A percentile compares a stretch with the other conserved stretches of the same genome.
Evolutionary conservation across 2,329 filamentous ascomycete genomes (phyloP).

Genomic region (Claviceps pazoutovae): DNA sequence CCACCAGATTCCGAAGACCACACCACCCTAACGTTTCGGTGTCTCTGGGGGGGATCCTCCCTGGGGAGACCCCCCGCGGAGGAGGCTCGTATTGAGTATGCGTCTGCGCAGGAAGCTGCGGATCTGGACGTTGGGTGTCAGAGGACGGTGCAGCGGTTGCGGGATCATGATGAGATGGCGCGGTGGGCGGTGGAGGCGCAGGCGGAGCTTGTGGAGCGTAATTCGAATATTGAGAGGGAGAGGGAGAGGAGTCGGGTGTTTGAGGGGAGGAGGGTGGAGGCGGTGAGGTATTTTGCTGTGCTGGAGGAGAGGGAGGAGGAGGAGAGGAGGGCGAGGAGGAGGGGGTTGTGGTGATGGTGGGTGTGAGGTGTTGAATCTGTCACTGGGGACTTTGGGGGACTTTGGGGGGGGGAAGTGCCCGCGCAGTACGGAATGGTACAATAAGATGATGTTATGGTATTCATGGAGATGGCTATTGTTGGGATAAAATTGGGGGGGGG

Average conservation of each 20-base stretch:
- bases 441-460: no score
- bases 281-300: slow-evolving; percentile 25
- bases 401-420: no score
- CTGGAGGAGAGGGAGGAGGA: slow-evolving; percentile 8
- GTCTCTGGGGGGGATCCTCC: slow-evolving; percentile 43
- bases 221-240: slow-evolving; percentile 29
- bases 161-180: slow-evolving; percentile 25
- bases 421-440: no score
- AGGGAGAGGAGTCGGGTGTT: slow-evolving; percentile 35
- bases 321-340: background rate
- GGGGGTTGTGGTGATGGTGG: no score
- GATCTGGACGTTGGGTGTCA: slow-evolving; percentile 35
- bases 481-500: no score
- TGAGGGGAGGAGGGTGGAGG: slow-evolving; percentile 33
- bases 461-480: no score
- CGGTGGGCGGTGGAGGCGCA: slow-evolving; percentile 29
- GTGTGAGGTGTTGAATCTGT: no score
- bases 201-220: slow-evolving; percentile 29
- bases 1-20: slow-evolving; percentile 22
- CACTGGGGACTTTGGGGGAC: no score
- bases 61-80: slow-evolving; percentile 20
- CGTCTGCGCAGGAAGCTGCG: slow-evolving; percentile 24
- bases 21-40: slow-evolving; percentile 37
- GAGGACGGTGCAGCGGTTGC: slow-evolving; percentile 30
- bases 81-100: slow-evolving; percentile 17